A percentile compares a stretch with the other conserved stretches of the same genome.
These are phyloP conservation scores for Trypanosoma boissoni DNA, from an alignment of 208 protist species.

Conservation along the genomic window DNA sequence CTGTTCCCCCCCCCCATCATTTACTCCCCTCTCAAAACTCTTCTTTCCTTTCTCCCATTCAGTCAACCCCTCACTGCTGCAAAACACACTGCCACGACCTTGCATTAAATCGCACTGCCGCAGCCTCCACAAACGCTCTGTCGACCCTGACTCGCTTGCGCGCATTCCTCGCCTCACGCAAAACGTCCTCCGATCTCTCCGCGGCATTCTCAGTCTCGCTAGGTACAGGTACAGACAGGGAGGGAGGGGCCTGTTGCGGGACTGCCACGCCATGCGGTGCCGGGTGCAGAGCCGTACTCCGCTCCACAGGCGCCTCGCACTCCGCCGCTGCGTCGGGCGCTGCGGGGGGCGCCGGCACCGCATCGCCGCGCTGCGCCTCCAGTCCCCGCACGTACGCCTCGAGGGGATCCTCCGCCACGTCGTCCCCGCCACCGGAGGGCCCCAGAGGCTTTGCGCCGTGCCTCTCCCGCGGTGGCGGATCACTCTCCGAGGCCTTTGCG, in stretches of 20 bases:
- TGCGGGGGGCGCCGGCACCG: neutral
- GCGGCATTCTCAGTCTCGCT: neutral
- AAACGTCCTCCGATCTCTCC: constrained; percentile 5
- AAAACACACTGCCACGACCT: constrained; percentile 16
- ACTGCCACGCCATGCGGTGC: no score
- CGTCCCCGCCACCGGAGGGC: no score
- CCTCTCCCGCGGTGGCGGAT: no score
- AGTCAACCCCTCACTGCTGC: no score
- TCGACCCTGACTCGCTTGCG: constrained; percentile 27
- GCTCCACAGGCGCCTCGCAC: neutral
- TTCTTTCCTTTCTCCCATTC: neutral
- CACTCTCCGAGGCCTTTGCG: constrained; percentile 1
- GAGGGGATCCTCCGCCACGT: constrained; percentile 40
- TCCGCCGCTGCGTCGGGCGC: neutral
- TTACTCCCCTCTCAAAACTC: neutral
- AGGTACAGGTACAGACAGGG: neutral
- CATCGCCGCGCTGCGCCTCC: constrained; percentile 13
- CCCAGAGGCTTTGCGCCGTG: no score
- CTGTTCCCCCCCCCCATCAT: no score
- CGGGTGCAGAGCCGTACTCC: no score
- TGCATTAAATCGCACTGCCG: constrained; percentile 36
- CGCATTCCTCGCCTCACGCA: constrained; percentile 35
- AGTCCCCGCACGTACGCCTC: constrained; percentile 42
- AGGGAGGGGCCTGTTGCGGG: neutral
- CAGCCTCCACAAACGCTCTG: constrained; percentile 27